Conservation (phyloP, 2,329 filamentous ascomycete species). For the Aspergillus latus region DNA sequence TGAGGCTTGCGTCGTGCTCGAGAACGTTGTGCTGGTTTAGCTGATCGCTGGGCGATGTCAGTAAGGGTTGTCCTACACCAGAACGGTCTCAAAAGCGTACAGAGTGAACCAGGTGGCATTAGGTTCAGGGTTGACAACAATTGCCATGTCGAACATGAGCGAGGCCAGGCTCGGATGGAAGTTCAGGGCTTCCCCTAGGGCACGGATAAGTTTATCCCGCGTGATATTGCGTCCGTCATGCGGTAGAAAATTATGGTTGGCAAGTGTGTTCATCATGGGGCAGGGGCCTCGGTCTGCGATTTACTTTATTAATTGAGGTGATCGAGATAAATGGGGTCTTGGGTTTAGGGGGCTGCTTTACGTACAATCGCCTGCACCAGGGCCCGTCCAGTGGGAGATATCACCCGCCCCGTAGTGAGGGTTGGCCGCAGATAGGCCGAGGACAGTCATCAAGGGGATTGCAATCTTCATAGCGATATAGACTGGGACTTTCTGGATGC, state of each 20-base stretch:
- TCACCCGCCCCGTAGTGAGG: neutral
- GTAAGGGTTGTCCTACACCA: neutral
- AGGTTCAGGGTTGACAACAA: conserved; percentile 19
- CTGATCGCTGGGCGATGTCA: conserved; percentile 15
- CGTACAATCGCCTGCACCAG: conserved; percentile 1
- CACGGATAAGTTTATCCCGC: conserved; percentile 6
- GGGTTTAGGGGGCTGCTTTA: neutral
- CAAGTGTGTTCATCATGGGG: conserved; percentile 54
- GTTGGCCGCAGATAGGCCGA: neutral
- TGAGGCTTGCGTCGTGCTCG: conserved; percentile 28
- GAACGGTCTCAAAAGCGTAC: neutral
- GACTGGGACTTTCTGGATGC: neutral
- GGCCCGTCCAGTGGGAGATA: neutral
- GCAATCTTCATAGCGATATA: neutral
- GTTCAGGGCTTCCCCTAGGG: conserved; percentile 13
- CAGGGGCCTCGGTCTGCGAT: conserved; percentile 40
- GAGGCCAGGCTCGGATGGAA: conserved; percentile 20
- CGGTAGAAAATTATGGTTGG: conserved; percentile 53
- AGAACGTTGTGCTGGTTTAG: conserved; percentile 25
- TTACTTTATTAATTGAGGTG: neutral
- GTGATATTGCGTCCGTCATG: conserved; percentile 48
- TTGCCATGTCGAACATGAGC: conserved; percentile 23
- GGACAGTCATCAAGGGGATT: neutral
- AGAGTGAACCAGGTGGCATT: conserved; percentile 24
- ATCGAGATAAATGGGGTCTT: neutral